These are phyloP conservation scores for Brassica incana DNA, from an alignment of 345 rosid species.

Conservation along the genomic window DNA sequence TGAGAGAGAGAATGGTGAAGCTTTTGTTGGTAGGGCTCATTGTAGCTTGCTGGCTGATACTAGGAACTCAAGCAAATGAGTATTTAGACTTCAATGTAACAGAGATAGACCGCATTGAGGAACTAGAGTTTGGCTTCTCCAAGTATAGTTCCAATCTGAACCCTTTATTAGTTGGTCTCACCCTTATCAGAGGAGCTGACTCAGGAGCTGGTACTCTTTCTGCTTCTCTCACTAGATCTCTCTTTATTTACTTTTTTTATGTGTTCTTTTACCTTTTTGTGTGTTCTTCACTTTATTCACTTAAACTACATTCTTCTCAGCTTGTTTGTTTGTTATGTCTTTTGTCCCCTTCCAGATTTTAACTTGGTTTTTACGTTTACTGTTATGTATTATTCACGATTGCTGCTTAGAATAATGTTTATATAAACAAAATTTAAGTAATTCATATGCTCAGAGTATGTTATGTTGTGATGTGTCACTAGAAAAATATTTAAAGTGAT, in stretches of 20 bases:
- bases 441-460: not conserved
- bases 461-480: not conserved
- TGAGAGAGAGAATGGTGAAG: constrained; percentile 42
- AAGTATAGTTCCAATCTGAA: constrained; percentile 33
- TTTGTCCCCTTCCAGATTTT: constrained; percentile 20
- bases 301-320: constrained; percentile 26
- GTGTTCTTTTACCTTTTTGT: not conserved
- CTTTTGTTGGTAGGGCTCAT: constrained; percentile 41
- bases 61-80: constrained; percentile 45
- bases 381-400: constrained; percentile 2
- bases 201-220: constrained; percentile 77
- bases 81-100: constrained; percentile 59
- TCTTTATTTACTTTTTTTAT: not conserved
- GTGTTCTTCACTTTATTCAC: constrained; percentile 16
- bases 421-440: not conserved
- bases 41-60: constrained; percentile 30
- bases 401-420: not conserved
- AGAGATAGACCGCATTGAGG: constrained; percentile 51
- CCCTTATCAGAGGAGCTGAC: constrained; percentile 71
- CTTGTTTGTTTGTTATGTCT: constrained; percentile 1
- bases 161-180: constrained; percentile 79
- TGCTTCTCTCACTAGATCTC: constrained; percentile 22
- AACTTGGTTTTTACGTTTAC: constrained; percentile 23
- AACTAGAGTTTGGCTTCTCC: constrained; percentile 49
- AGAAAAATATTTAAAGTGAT: not conserved